A percentile compares a stretch with the other conserved stretches of the same genome.
These are phyloP conservation scores for Paramarasmius palmivorus DNA, from an alignment of 1,284 basidiomycete species.

Conservation along the genomic window DNA sequence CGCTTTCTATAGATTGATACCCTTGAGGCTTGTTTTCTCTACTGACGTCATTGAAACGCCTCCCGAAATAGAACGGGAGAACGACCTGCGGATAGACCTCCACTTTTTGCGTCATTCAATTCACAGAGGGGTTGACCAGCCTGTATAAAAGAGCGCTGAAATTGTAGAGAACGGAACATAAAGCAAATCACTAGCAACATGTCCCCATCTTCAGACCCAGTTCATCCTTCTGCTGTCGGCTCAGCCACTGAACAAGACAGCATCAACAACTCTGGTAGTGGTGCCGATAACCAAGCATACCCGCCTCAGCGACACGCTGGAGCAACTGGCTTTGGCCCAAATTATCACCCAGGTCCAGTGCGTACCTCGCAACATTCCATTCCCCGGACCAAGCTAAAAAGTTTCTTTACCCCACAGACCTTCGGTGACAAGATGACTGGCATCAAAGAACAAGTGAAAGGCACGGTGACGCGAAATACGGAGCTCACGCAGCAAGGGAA, in stretches of 20 bases:
- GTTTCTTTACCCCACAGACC: constrained; percentile 29
- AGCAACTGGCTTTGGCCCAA: constrained; percentile 25
- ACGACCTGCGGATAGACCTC: not conserved
- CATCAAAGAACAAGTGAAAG: constrained; percentile 50
- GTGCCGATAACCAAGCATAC: constrained; percentile 17
- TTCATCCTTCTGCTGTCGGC: constrained; percentile 1
- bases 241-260: not conserved
- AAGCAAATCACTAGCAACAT: not conserved
- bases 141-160: not conserved
- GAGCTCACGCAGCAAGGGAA: constrained; percentile 47
- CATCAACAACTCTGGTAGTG: not conserved
- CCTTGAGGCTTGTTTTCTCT: not conserved
- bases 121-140: not conserved
- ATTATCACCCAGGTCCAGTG: constrained; percentile 21
- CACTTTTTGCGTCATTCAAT: not conserved
- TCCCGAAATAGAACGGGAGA: not conserved
- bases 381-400: not conserved
- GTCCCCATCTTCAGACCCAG: not conserved
- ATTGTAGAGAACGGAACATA: not conserved
- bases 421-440: constrained; percentile 48
- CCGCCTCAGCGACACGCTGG: constrained; percentile 30
- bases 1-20: not conserved
- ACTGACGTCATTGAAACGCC: not conserved
- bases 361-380: constrained; percentile 1
- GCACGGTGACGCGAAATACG: constrained; percentile 48